Conservation (phyloP, 768 basidiomycete species). For the Termitomyces sp. region DNA sequence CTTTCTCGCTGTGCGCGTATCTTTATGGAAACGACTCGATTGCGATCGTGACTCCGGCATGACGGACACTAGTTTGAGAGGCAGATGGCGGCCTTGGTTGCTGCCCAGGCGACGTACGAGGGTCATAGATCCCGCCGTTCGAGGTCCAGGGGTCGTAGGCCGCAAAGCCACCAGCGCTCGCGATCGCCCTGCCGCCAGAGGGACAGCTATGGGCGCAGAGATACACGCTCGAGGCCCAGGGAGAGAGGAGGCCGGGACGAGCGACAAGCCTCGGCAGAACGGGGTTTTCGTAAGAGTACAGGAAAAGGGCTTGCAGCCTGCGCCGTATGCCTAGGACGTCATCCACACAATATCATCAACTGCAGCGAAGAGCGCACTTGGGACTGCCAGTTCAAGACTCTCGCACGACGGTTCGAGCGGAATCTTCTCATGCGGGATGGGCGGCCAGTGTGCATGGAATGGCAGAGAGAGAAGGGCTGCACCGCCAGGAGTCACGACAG, state of each 20-base stretch:
- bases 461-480: background rate
- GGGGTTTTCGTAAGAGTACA: background rate
- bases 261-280: fast-evolving
- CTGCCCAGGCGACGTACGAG: too few relatives aligned
- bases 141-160: background rate
- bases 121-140: background rate
- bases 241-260: too few relatives aligned
- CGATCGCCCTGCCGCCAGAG: too few relatives aligned
- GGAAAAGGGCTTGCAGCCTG: background rate
- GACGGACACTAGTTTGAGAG: too few relatives aligned
- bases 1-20: too few relatives aligned
- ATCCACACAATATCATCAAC: too few relatives aligned
- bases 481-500: background rate
- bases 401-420: background rate
- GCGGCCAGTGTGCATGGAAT: background rate
- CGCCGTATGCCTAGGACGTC: too few relatives aligned
- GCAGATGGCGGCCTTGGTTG: background rate
- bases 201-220: background rate
- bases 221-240: background rate
- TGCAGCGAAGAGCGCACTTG: too few relatives aligned
- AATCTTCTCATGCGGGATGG: background rate
- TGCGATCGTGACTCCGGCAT: too few relatives aligned
- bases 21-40: too few relatives aligned
- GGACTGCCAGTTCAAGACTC: background rate
- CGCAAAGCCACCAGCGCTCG: background rate